Evolutionary conservation across 2,329 filamentous ascomycete species (phyloP), one percentile per base, ranked within the genome.

Genomic region (Ceratocystis albifundus): DNA sequence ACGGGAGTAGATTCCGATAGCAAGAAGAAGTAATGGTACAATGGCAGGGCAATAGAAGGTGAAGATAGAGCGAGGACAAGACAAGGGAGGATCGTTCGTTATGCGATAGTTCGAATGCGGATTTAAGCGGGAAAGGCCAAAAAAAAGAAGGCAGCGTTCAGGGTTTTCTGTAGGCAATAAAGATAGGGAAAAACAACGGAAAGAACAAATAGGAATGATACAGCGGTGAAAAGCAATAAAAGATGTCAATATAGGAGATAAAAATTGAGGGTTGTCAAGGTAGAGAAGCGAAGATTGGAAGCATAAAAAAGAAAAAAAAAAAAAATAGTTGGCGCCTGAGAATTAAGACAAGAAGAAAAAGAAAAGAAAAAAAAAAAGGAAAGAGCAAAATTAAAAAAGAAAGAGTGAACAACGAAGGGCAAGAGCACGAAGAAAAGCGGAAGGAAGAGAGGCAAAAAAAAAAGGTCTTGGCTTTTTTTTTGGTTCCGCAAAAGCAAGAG

Each of bases 261-360:
- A 46, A 46, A 25, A 5, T 36, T 15, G 22, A n/a, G 6, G 61
- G 6, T 45, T 17, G 20, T 22, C 36, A 62, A 22, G 41, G 7
- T 55, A 7, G 45, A 28, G 55, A n/a, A 53, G 22, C 69, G 72
- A 61, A 74, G 70, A 30, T 30, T 41, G 45, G 41, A 55, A 57
- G 44, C 25, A 53, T 25, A 22, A n/a, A 64, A 64, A 32, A 10
- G 41, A 30, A 64, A 50, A n/a, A n/a, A n/a, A 22, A n/a, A 64
- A 64, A 32, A 10, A 53, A 30, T 55, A 50, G 53, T 36, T 48
- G 2, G 53, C 30, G 48, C 48, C 48, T 53, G 48, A 53, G 25
- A 53, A 53, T 53, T n/a, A 12, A 53, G 41, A 36, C 30, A 20
- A 17, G 44, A 50, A 55, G 22, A n/a, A 36, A 53, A 20, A 17